Evolutionary conservation across 352 stramenopile genomes (phyloP).

Genomic region (Globisporangium apiculatum): DNA sequence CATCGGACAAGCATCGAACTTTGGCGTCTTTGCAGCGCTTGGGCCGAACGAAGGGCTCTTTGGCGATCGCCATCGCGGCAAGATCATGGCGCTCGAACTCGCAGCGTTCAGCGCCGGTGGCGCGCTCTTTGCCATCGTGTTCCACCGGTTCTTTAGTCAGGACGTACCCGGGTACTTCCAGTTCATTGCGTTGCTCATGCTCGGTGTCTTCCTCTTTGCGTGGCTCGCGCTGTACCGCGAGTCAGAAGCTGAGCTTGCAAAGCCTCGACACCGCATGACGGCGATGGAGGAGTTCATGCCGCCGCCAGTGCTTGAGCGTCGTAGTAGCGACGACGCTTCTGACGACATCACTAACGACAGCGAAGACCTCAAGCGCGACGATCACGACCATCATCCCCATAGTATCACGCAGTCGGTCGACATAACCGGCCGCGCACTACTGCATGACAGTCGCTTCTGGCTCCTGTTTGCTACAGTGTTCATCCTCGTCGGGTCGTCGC

Average conservation of each 20-base stretch:
- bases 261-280: slow-evolving; percentile 10
- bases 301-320: slow-evolving; percentile 12
- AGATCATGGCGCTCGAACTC: slow-evolving; percentile 63
- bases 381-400: neutral
- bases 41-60: slow-evolving; percentile 71
- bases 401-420: slow-evolving; percentile 11
- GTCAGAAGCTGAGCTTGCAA: slow-evolving; percentile 6
- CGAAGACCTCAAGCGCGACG: neutral
- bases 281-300: slow-evolving; percentile 44
- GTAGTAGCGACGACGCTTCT: neutral
- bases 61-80: slow-evolving; percentile 51
- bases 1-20: slow-evolving; percentile 57
- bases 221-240: slow-evolving; percentile 48
- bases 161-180: slow-evolving; percentile 52
- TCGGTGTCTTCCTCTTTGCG: slow-evolving; percentile 40
- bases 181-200: slow-evolving; percentile 57
- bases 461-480: slow-evolving; percentile 63
- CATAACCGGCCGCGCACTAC: slow-evolving; percentile 43
- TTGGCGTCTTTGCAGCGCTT: slow-evolving; percentile 65
- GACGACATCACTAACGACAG: slow-evolving; percentile 9
- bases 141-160: slow-evolving; percentile 46
- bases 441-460: slow-evolving; percentile 55
- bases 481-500: slow-evolving; percentile 56
- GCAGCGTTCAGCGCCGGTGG: slow-evolving; percentile 61
- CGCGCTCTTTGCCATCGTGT: slow-evolving; percentile 61